Base-by-base conservation (phyloP, 1,139 yeast genomes). In the Candida pseudoviswanathii region DNA sequence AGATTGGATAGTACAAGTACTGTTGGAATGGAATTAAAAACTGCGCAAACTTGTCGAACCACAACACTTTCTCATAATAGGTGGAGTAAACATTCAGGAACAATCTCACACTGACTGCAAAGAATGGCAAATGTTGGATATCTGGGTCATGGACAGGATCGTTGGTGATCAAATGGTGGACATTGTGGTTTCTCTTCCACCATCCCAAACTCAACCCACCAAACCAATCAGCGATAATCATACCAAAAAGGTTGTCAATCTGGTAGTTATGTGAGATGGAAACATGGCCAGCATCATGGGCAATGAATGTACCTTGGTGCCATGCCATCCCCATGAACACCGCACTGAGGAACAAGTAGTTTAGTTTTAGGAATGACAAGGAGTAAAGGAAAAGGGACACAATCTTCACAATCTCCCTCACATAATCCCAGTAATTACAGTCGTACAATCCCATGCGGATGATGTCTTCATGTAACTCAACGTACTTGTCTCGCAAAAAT, bases 101-200 rank as follows among this genome's bases (percentile, higher is more conserved):
- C 5, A 90, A 72, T 53, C 88, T 73, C 1, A 88, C 77, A 47
- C 92, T 85, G 25, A 91, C 95, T 1, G 96, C 96, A 64, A 90
- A 90, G 60, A 90, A 90, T 1, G 97, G 97, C 55, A 90, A 67
- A 67, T 90, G 97, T 66, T 91, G 97, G 62, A 90, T 91, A 68
- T 90, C 97, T 0, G 97, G 97, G 62, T 91, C 97, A 64, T 90
- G 96, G 1, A 86, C 86, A 0, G 97, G 97, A 61, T 90, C 96
- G 65, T 90, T 90, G 11, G 97, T 87, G 48, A 90, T 78, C 50
- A 90, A 70, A 66, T 90, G 97, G 64, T 91, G 97, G 24, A 90
- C 96, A 64, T 90, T 90, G 66, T 90, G 97, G 66, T 88, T 90
- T 47, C 94, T 77, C 61, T 90, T 91, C 97, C 97, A 90, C 97